These are phyloP conservation scores for Hibiscus tridactylites DNA, from an alignment of 345 rosid species.

Conservation along the genomic window DNA sequence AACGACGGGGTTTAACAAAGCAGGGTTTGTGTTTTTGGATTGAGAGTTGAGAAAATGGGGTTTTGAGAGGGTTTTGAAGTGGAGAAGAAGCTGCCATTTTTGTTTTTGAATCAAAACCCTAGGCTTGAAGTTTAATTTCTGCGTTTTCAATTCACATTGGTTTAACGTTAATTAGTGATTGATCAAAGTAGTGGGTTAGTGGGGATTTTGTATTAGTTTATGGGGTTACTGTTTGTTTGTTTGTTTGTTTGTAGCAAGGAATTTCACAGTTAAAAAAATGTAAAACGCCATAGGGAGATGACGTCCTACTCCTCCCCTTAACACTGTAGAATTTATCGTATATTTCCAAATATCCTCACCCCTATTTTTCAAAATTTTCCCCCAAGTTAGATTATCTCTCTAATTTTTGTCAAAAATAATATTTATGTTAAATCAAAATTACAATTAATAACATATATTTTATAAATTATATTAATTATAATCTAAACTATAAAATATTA, in stretches of 20 bases:
- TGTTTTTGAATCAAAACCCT: not conserved
- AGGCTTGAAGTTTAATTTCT: not conserved
- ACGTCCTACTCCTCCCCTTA: no score
- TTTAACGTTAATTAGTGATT: not conserved
- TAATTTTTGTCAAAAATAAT: no score
- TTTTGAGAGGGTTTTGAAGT: conserved; percentile 10
- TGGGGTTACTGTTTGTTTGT: not conserved
- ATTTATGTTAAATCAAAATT: no score
- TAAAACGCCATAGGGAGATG: no score
- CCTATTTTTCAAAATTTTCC: no score
- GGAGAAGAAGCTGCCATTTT: conserved; percentile 24
- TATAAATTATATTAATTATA: no score
- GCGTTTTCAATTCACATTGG: not conserved
- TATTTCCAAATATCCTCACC: no score
- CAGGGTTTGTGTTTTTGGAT: not conserved
- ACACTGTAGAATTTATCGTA: no score
- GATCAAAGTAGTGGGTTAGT: not conserved
- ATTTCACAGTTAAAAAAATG: not conserved
- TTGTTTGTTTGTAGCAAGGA: not conserved
- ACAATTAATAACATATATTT: no score
- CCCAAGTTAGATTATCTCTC: no score
- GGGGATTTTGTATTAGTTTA: not conserved
- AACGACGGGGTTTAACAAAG: not conserved
- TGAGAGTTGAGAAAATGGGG: conserved; percentile 13
- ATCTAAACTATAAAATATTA: no score